Evolutionary conservation across 352 stramenopile genomes (phyloP).

Genomic region (Pelagophyceae sp.): DNA sequence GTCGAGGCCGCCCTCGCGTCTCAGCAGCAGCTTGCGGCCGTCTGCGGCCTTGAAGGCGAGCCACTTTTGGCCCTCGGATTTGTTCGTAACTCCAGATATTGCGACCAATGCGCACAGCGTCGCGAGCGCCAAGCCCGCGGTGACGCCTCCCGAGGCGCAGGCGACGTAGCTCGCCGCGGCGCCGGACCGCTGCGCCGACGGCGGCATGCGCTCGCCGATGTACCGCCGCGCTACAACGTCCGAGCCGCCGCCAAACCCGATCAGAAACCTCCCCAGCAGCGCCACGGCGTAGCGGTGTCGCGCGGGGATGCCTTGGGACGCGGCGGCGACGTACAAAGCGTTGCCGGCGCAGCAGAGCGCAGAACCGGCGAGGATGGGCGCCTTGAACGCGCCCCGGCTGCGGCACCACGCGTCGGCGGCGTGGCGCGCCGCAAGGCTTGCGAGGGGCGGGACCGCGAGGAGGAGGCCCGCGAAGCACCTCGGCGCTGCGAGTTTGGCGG

Average conservation of each 20-base stretch:
- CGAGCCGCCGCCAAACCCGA: not conserved
- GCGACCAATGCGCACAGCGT: not conserved
- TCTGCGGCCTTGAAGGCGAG: too few relatives aligned
- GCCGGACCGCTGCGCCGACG: not conserved
- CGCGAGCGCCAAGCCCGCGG: not conserved
- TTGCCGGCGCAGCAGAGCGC: not conserved
- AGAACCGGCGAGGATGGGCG: not conserved
- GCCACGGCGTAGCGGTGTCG: not conserved
- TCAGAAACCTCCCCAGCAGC: not conserved
- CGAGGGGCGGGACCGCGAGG: not conserved
- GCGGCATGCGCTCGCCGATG: not conserved
- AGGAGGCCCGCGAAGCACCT: not conserved
- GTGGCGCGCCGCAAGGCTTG: not conserved
- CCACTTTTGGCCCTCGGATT: too few relatives aligned
- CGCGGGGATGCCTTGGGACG: not conserved
- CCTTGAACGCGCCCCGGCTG: not conserved
- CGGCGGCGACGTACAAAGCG: not conserved
- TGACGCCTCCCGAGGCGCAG: not conserved
- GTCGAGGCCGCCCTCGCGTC: too few relatives aligned
- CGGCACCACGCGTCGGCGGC: not conserved
- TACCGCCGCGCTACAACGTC: not conserved
- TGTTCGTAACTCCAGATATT: too few relatives aligned
- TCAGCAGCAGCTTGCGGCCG: too few relatives aligned
- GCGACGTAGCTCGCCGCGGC: not conserved
- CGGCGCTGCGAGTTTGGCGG: not conserved